Conservation (phyloP, 1,284 basidiomycete genomes). For the Rhodotorula sp. region DNA sequence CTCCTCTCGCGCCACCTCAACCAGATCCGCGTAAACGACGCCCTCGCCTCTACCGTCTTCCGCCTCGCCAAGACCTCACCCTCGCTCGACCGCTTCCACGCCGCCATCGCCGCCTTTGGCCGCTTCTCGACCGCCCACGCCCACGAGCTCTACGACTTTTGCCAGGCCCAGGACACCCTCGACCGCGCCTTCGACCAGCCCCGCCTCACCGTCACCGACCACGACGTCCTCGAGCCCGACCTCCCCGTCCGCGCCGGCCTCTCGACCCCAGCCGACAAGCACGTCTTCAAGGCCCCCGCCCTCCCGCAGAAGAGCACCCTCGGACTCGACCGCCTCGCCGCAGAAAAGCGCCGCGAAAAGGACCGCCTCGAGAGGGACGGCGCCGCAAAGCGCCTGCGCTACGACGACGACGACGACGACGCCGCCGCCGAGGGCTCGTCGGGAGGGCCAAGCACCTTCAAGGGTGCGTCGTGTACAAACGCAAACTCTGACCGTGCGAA, state of each 20-base stretch:
- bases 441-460: conserved; percentile 59
- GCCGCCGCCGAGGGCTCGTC: conserved; percentile 42
- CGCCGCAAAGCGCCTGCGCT: conserved; percentile 64
- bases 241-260: conserved; percentile 19
- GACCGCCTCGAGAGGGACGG: conserved; percentile 48
- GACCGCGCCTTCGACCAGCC: conserved; percentile 34
- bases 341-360: conserved; percentile 69
- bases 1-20: conserved; percentile 72
- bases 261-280: conserved; percentile 39
- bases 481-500: neutral
- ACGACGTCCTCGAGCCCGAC: conserved; percentile 29
- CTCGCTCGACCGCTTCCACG: conserved; percentile 38
- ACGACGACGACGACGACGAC: conserved; percentile 58
- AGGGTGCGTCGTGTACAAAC: conserved; percentile 59
- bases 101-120: conserved; percentile 78
- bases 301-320: conserved; percentile 73
- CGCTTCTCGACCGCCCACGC: conserved; percentile 67
- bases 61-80: conserved; percentile 57
- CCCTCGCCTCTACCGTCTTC: conserved; percentile 73
- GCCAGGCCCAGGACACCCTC: conserved; percentile 36
- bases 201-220: conserved; percentile 21
- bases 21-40: conserved; percentile 75
- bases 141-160: conserved; percentile 54
- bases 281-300: conserved; percentile 52
- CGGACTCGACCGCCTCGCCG: conserved; percentile 81